These are phyloP conservation scores for Kodamaea alishanica DNA, from an alignment of 1,139 yeast genomes.

Conservation along the genomic window DNA sequence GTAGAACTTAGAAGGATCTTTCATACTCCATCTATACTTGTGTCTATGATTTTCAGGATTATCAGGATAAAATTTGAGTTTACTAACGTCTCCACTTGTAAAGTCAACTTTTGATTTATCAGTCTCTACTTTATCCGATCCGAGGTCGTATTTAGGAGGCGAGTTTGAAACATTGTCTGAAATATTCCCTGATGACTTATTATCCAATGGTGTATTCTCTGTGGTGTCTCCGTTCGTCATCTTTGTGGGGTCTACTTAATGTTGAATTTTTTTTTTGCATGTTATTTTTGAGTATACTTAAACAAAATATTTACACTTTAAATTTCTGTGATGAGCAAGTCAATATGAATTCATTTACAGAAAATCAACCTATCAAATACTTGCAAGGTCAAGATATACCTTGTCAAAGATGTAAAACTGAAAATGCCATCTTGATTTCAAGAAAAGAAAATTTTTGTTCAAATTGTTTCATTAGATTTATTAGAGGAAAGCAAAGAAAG, in stretches of 20 bases:
- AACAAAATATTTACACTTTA: too few relatives aligned
- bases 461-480: constrained; percentile 66
- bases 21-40: constrained; percentile 57
- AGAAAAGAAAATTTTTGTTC: constrained; percentile 72
- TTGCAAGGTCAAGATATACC: constrained; percentile 11
- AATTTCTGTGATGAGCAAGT: background rate
- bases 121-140: constrained; percentile 30
- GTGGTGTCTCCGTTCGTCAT: constrained; percentile 3
- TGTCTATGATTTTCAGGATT: constrained; percentile 63
- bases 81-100: constrained; percentile 49
- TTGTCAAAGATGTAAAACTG: constrained; percentile 53
- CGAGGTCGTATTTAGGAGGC: constrained; percentile 4
- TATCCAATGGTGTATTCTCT: background rate
- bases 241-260: background rate
- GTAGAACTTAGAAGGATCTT: constrained; percentile 78
- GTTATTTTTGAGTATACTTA: too few relatives aligned
- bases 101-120: constrained; percentile 54
- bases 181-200: background rate
- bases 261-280: background rate
- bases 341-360: constrained; percentile 1
- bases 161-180: too few relatives aligned
- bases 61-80: constrained; percentile 79
- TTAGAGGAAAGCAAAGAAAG: constrained; percentile 76
- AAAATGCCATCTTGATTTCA: constrained; percentile 46
- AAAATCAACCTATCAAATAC: constrained; percentile 18